Evolutionary conservation across 306 rosid species (phyloP), one percentile per base, ranked within the genome.

Genomic region (Cicer pinnatifidum): DNA sequence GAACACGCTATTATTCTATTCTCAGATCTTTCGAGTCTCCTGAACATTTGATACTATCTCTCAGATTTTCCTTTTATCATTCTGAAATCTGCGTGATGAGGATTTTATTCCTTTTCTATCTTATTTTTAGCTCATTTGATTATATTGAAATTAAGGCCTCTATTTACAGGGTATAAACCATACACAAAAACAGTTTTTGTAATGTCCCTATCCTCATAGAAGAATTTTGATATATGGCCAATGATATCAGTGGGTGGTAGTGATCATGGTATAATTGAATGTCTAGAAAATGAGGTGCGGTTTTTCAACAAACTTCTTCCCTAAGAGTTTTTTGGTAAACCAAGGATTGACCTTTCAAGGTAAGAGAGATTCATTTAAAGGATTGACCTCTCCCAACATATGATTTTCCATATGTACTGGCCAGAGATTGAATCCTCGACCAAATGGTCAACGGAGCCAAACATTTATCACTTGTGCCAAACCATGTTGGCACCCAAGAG

Each of bases 181-280:
- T 43, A 16, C 13, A 37, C 50, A 51, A 9, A 15, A 11, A 3
- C 12, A 6, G 72, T 69, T 69, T 9, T 15, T 35, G 13, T 11
- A 6, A 54, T 56, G 67, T 57, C 56, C 15, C 58, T 13, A 58
- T 13, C 6, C 4, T 59, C 17, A 43, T 12, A 12, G 71, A 72
- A n/a, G 12, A 58, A 58, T 45, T 28, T 72, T 72, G 77, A 28
- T 58, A 8, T 58, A 58, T 44, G 69, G 46, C 37, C 39, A 38
- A 11, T 38, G 75, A 70, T 38, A 69, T 39, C 19, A 16, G 7
- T 38, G 68, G 5, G 41, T 38, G 46, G 13, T 33, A 57, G 61
- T 11, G 51, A 48, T 19, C 11, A 17, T 53, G 52, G 17, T 70
- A 70, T 53, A 20, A 56, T 71, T 20, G 54, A 56, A 56, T 41